Base-by-base conservation (phyloP, 805 yeast species). In the Millerago galiae region DNA sequence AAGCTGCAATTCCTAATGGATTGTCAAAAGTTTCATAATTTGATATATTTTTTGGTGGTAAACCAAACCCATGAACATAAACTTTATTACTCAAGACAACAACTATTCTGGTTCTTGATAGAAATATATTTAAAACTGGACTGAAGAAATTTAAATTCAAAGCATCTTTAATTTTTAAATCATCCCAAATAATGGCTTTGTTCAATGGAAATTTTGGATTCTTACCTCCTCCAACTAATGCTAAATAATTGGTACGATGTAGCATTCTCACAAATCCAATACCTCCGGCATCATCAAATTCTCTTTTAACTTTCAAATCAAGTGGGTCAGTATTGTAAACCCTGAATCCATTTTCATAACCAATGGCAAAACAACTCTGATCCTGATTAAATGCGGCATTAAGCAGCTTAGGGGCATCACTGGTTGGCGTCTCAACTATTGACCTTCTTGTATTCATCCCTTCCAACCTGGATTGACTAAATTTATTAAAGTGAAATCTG, bases 151-250 rank as follows among this genome's bases (percentile, higher is more conserved):
- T 93, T 45, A 93, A 63, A 30, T 74, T 73, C 15, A 87, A 68
- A 4, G 90, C 83, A 25, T 81, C 80, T 50, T 79, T 80, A 48
- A 81, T 74, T 61, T 86, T 85, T 46, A 86, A 62, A 59, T 91
- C 98, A 62, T 91, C 97, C 96, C 96, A 93, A 14, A 91, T 81
- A 29, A 88, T 73, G 31, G 89, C 75, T 59, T 84, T 85, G 63
- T 86, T 87, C 51, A 77, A 71, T 1, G 96, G 84, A 54, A 78
- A 86, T 47, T 77, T 72, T 17, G 96, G 96, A 45, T 72, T 73
- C 48, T 74, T 71, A 2, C 96, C 96, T 14, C 96, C 96, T 1
- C 97, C 96, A 0, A 89, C 86, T 34, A 93, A 64, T 1, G 91
- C 96, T 41, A 91, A 71, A 58, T 89, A 90, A 63, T 91, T 91